phyloP scores from a whole-genome alignment of 2,329 filamentous ascomycete species.

The Verticillium longisporum region DNA sequence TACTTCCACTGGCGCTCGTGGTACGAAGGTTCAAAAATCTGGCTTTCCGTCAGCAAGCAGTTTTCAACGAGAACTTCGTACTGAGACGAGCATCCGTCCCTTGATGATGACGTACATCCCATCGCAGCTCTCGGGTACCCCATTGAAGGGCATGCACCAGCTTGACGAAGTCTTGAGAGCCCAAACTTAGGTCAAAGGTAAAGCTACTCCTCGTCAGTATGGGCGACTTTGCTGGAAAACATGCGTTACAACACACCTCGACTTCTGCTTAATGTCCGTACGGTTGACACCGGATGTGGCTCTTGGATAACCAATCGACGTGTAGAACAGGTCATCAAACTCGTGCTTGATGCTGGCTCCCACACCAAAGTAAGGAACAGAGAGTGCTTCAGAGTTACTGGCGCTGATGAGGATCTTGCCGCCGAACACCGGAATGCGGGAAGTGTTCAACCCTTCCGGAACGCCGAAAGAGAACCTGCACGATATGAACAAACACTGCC shows the following conservation, averaged over 20 bases:
- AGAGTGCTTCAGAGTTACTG: conserved; percentile 22
- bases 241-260: not conserved
- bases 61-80: too few relatives aligned
- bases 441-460: conserved; percentile 14
- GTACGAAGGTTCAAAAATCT: conserved; percentile 31
- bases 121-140: conserved; percentile 15
- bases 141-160: conserved; percentile 13
- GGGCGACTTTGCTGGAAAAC: not conserved
- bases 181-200: conserved; percentile 10
- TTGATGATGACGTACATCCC: conserved; percentile 1
- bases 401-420: conserved; percentile 24
- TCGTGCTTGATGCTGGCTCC: conserved; percentile 15
- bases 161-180: conserved; percentile 13
- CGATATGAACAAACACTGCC: conserved; percentile 7
- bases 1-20: conserved; percentile 32
- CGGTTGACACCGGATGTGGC: conserved; percentile 5
- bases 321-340: conserved; percentile 11
- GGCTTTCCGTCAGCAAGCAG: too few relatives aligned
- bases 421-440: conserved; percentile 24
- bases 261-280: conserved; percentile 3
- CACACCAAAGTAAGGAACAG: conserved; percentile 23
- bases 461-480: conserved; percentile 19
- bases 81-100: too few relatives aligned
- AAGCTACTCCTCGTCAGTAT: not conserved
- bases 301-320: conserved; percentile 6